These are phyloP conservation scores for Lupinus albus DNA, from an alignment of 306 rosid species.

Conservation along the genomic window DNA sequence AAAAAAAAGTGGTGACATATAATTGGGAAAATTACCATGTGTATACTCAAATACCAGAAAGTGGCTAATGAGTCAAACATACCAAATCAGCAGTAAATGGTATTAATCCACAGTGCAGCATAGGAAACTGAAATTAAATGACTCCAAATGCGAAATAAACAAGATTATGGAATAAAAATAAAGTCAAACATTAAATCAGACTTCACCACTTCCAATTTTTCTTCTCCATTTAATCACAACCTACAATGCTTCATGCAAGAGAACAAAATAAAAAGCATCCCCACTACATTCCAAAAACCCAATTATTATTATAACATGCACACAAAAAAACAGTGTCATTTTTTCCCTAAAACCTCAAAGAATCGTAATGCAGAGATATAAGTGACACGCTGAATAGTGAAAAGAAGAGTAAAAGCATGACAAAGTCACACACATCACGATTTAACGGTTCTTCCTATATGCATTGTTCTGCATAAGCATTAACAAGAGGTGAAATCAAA, in stretches of 20 bases:
- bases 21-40: not conserved
- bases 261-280: conserved; percentile 9
- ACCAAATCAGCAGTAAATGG: conserved; percentile 15
- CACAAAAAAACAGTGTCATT: not conserved
- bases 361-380: not conserved
- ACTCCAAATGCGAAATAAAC: conserved; percentile 22
- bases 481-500: conserved; percentile 41
- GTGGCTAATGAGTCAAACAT: conserved; percentile 2
- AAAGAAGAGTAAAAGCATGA: conserved; percentile 17
- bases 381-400: conserved; percentile 3
- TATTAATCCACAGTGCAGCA: conserved; percentile 32
- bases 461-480: conserved; percentile 50
- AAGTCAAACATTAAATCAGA: conserved; percentile 11
- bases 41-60: not conserved
- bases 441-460: conserved; percentile 29
- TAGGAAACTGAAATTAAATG: conserved; percentile 24
- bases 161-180: not conserved
- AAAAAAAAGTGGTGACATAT: conserved; percentile 7
- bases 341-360: not conserved
- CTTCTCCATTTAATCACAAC: conserved; percentile 17
- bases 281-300: not conserved
- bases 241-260: conserved; percentile 33
- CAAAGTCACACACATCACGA: conserved; percentile 34
- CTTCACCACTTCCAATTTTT: conserved; percentile 2
- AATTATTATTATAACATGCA: not conserved